phyloP scores from a whole-genome alignment of 2,329 filamentous ascomycete species.

The Tolypocladium tundrense region DNA sequence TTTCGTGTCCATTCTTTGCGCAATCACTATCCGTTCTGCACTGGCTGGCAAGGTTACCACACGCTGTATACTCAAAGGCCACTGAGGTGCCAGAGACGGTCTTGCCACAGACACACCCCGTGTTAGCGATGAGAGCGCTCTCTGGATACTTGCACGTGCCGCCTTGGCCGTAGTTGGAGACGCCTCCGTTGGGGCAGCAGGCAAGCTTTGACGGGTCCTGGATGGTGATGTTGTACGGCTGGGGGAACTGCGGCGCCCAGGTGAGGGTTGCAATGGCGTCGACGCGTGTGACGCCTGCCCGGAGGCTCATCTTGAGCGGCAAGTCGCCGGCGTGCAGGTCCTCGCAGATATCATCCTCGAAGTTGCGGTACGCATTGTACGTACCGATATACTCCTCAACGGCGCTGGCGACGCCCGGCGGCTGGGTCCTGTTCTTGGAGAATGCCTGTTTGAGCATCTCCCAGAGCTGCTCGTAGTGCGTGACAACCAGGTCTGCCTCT shows the following conservation, averaged over 20 bases:
- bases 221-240: constrained; percentile 19
- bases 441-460: constrained; percentile 20
- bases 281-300: constrained; percentile 18
- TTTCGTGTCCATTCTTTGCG: constrained; percentile 10
- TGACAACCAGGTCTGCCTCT: constrained; percentile 15
- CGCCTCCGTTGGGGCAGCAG: constrained; percentile 19
- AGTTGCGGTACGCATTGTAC: constrained; percentile 18
- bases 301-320: constrained; percentile 21
- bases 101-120: constrained; percentile 24
- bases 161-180: constrained; percentile 10
- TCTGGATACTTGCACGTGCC: constrained; percentile 19
- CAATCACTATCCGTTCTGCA: constrained; percentile 18
- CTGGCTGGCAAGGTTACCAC: constrained; percentile 18
- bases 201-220: constrained; percentile 22
- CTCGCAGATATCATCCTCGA: constrained; percentile 23
- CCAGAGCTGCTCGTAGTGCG: constrained; percentile 19
- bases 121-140: constrained; percentile 16
- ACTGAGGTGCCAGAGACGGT: constrained; percentile 13
- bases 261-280: constrained; percentile 18
- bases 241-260: constrained; percentile 15
- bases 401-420: constrained; percentile 10
- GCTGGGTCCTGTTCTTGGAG: constrained; percentile 10
- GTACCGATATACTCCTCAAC: constrained; percentile 19
- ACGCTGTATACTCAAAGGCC: constrained; percentile 23
- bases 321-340: constrained; percentile 19